Evolutionary conservation across 2,329 filamentous ascomycete genomes (phyloP), one percentile per base, ranked within the genome.

Genomic region (Drechslera avenae): DNA sequence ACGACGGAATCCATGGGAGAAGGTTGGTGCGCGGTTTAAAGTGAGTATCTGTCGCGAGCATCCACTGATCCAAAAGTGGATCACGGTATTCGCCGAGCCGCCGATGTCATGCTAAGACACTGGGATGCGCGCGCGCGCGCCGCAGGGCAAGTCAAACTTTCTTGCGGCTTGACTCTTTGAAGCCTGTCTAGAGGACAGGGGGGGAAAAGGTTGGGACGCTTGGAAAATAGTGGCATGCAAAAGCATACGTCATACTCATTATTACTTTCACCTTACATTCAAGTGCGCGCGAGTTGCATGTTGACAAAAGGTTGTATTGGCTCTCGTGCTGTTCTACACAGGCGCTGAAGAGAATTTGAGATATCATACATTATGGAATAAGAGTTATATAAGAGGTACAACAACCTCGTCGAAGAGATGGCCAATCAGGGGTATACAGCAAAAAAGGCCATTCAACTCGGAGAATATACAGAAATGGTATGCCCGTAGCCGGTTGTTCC

Each of bases 331-430:
- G 65, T 60, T 59, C 43, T 44, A 52, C 34, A 52, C 68, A 71
- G 67, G 47, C 60, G 63, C 64, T 59, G 28, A 47, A 62, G 61
- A 62, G 52, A 50, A 62, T 63, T 60, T 18, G 37, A 31, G 57
- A 58, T 69, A 71, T 69, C 65, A 75, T 75, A 74, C 71, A 75
- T 75, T 75, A 75, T 54, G 61, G 60, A 73, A 74, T 73, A 73
- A 64, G 62, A 73, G 66, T 63, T 74, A 75, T 73, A 56, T 71
- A 73, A 61, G 63, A 73, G 68, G 70, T 33, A 60, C 63, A 70
- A 21, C 72, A 68, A 66, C 68, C 70, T 71, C 64, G 19, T 46
- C 46, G 57, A 62, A 67, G 59, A 64, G 61, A 64, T 59, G 59
- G 61, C 58, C 55, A 47, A 45, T 52, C 54, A 54, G 16, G 56